phyloP scores from a whole-genome alignment of 805 yeast genomes.

The Starmerella sp. region DNA sequence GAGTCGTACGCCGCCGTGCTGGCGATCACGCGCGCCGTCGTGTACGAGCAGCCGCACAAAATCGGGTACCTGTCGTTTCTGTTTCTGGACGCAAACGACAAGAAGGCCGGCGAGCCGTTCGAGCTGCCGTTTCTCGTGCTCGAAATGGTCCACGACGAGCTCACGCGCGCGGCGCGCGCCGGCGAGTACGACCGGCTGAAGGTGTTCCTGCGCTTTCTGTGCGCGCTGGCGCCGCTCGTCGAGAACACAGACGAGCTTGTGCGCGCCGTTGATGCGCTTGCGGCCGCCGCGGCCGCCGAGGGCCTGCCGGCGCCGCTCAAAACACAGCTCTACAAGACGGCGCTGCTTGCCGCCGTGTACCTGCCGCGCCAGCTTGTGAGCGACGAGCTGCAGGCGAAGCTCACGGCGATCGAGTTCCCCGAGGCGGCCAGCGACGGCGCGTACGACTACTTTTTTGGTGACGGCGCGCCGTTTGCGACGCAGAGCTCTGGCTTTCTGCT shows the following conservation, averaged over 20 bases:
- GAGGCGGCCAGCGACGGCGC: neutral
- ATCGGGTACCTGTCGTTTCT: slow-evolving; percentile 59
- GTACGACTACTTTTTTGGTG: slow-evolving; percentile 15
- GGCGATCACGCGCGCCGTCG: slow-evolving; percentile 54
- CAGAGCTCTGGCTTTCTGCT: slow-evolving; percentile 25
- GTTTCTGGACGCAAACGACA: slow-evolving; percentile 26
- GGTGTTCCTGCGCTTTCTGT: slow-evolving; percentile 56
- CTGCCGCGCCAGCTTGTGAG: slow-evolving; percentile 4
- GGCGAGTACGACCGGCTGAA: slow-evolving; percentile 56
- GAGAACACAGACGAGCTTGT: slow-evolving; percentile 36
- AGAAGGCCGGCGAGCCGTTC: neutral
- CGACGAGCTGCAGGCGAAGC: slow-evolving; percentile 8
- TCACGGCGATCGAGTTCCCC: slow-evolving; percentile 1
- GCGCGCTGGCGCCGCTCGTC: slow-evolving; percentile 52
- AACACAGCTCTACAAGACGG: slow-evolving; percentile 13
- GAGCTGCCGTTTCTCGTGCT: slow-evolving; percentile 60
- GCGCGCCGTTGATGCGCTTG: slow-evolving; percentile 14
- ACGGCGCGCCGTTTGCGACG: slow-evolving; percentile 27
- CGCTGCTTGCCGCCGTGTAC: slow-evolving; percentile 18
- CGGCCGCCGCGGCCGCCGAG: neutral
- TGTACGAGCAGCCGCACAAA: slow-evolving; percentile 86
- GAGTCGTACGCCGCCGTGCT: slow-evolving; percentile 53
- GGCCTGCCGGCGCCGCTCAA: slow-evolving; percentile 23
- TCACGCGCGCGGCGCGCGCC: slow-evolving; percentile 44
- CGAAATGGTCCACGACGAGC: slow-evolving; percentile 54